Conservation (phyloP, 768 basidiomycete species). For the Chalciporus chontae region DNA sequence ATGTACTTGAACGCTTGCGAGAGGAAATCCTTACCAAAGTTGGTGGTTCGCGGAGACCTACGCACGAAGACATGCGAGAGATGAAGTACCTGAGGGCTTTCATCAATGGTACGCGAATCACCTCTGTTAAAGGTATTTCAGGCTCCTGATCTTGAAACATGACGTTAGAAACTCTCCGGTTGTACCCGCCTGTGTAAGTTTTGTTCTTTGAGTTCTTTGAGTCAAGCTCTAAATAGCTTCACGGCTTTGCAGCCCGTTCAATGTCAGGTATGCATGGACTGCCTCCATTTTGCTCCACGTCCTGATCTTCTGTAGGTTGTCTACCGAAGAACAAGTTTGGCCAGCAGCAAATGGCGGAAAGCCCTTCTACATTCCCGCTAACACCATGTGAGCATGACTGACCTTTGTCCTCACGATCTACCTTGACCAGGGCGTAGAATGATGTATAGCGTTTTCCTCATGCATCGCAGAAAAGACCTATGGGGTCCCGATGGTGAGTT, state of each 20-base stretch:
- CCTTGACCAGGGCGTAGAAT: too few relatives aligned
- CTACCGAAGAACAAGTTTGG: slow-evolving; percentile 16
- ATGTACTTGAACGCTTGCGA: slow-evolving; percentile 44
- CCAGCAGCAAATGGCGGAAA: slow-evolving; percentile 31
- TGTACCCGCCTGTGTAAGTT: slow-evolving; percentile 31
- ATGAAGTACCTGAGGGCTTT: slow-evolving; percentile 66
- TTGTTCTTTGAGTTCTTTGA: background rate
- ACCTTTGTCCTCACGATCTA: too few relatives aligned
- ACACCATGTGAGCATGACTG: slow-evolving; percentile 12
- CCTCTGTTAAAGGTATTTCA: background rate
- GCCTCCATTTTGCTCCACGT: too few relatives aligned
- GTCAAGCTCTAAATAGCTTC: background rate
- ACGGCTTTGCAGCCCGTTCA: slow-evolving; percentile 17
- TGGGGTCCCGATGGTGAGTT: slow-evolving; percentile 36
- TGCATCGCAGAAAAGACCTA: slow-evolving; percentile 38
- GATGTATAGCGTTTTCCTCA: slow-evolving; percentile 26
- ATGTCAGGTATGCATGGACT: slow-evolving; percentile 16
- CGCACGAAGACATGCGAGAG: slow-evolving; percentile 52
- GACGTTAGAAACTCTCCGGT: slow-evolving; percentile 28
- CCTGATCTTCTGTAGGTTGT: slow-evolving; percentile 14
- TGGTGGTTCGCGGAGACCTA: slow-evolving; percentile 46
- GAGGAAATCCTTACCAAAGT: slow-evolving; percentile 54
- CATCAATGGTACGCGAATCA: slow-evolving; percentile 47
- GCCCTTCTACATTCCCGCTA: slow-evolving; percentile 51
- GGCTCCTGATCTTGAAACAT: background rate